Evolutionary conservation across 2,329 filamentous ascomycete genomes (phyloP), one percentile per base, ranked within the genome.

Genomic region (Teratosphaeria viscida): DNA sequence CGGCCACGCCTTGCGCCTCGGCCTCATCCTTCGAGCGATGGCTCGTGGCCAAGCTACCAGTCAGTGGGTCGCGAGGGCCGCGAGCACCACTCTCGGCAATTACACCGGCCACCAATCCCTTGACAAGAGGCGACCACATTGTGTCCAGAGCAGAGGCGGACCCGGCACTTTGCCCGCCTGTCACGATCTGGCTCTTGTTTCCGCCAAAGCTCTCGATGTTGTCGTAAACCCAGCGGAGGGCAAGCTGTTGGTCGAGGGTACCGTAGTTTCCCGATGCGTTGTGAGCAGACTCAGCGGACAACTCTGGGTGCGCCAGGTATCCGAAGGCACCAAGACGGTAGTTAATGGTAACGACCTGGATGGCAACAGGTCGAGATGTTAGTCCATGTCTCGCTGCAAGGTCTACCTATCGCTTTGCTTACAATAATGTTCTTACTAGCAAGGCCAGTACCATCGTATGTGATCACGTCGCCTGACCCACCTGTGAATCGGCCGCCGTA

Each of bases 281-380:
- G n/a, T 49, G 43, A 10, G 16, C 43, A 23, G 43, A 23, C 43
- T 49, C 43, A 49, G 43, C 43, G 16, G 43, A 49, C 43, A 49
- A 10, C 16, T 49, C 19, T 19, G 43, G 43, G 19, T 49, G 53
- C 53, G 74, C 75, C 16, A 84, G 67, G 66, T 82, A 84, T 6
- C 82, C 81, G 73, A 77, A 82, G 14, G 35, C 56, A 14, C 3
- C 85, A 83, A 89, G 78, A 10, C 86, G 80, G 70, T 88, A 84
- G 73, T 82, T 83, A 71, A 85, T 80, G 69, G 78, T 81, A 58
- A 77, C 81, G 37, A 32, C 29, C 29, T 32, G 29, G 7, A 5
- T 5, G 7, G 1, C 29, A 7, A 32, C 3, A 32, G 29, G 29
- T 5, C 4, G 29, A 32, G 7, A 5, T 7, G 29, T 32, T 32